phyloP scores from a whole-genome alignment of 805 yeast genomes.

The Saccharomyces paradoxus region DNA sequence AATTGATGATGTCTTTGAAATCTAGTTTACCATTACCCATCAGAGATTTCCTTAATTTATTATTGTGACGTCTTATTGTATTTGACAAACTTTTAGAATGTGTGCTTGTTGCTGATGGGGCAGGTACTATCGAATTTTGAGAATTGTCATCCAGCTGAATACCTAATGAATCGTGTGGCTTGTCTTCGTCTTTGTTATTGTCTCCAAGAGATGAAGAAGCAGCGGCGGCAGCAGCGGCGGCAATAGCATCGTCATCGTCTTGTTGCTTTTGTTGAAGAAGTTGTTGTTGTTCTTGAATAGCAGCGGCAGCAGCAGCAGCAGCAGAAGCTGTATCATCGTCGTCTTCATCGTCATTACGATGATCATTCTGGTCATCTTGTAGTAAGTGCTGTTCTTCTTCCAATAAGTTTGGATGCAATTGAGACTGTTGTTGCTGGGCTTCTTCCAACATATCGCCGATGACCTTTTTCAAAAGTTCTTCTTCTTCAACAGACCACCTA shows the following conservation, averaged over 20 bases:
- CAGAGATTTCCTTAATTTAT: neutral
- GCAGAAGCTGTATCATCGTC: conserved; percentile 7
- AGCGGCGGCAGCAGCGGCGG: neutral
- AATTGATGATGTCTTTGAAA: conserved; percentile 46
- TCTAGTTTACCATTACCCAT: conserved; percentile 8
- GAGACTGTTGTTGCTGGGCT: conserved; percentile 3
- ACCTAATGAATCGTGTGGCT: neutral
- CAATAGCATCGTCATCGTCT: neutral
- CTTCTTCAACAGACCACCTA: conserved; percentile 70
- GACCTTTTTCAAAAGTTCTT: conserved; percentile 44
- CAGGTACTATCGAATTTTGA: neutral
- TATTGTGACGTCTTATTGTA: neutral
- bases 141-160: neutral
- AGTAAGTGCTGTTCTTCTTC: neutral
- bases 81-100: neutral
- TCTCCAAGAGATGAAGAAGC: neutral
- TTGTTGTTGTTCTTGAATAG: conserved; percentile 4
- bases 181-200: neutral
- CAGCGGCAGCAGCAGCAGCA: conserved; percentile 2
- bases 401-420: neutral
- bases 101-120: neutral
- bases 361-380: neutral
- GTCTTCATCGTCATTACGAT: conserved; percentile 1
- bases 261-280: neutral
- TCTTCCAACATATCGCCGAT: conserved; percentile 38